phyloP scores from a whole-genome alignment of 2,329 filamentous ascomycete species.

The Mollisia scopiformis region DNA sequence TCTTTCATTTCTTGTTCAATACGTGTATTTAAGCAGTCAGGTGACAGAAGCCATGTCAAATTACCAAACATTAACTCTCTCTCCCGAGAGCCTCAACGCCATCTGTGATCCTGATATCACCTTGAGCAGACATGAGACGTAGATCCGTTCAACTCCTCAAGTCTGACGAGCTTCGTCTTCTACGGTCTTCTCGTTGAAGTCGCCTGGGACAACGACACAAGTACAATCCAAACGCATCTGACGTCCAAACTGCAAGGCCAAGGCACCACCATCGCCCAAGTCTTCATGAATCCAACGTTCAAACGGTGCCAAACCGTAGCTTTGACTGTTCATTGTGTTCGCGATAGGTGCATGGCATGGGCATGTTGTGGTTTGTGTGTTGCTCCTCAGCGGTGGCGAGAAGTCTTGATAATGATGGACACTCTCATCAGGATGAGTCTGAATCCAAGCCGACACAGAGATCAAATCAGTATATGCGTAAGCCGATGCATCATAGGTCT shows the following conservation, averaged over 20 bases:
- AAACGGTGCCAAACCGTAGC: slow-evolving; percentile 4
- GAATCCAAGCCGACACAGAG: slow-evolving; percentile 5
- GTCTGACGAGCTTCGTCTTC: too few relatives aligned
- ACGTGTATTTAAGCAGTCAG: too few relatives aligned
- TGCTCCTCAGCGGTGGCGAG: background rate
- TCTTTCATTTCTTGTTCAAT: too few relatives aligned
- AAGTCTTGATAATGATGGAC: background rate
- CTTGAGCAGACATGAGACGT: too few relatives aligned
- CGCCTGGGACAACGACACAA: background rate
- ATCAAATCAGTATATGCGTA: background rate
- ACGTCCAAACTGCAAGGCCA: slow-evolving; percentile 5
- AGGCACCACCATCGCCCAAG: slow-evolving; percentile 1
- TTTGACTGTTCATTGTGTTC: background rate
- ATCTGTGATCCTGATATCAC: too few relatives aligned
- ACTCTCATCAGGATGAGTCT: background rate
- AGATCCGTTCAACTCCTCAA: too few relatives aligned
- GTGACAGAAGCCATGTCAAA: too few relatives aligned
- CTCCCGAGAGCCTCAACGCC: too few relatives aligned
- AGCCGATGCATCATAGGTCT: background rate
- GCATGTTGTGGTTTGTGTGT: background rate
- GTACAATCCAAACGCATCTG: slow-evolving; percentile 1
- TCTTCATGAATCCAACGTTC: slow-evolving; percentile 10
- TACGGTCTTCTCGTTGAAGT: background rate
- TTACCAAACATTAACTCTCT: too few relatives aligned
- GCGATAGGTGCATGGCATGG: background rate